Evolutionary conservation across 2,329 filamentous ascomycete genomes (phyloP), one percentile per base, ranked within the genome.

Genomic region (Penicillium sp.): DNA sequence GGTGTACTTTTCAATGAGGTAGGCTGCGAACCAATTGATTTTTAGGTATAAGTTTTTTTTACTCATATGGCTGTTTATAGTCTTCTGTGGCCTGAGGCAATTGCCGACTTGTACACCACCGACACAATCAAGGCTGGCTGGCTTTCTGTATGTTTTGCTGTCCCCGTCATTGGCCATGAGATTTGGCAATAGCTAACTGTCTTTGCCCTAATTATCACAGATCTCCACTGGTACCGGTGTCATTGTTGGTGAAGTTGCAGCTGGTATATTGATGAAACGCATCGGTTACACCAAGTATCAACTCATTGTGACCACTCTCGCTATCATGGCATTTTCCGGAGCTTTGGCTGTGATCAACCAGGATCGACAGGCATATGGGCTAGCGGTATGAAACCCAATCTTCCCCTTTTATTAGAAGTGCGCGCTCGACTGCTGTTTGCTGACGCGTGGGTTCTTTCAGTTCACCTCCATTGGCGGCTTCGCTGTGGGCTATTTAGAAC

Each of bases 51-150:
- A n/a, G n/a, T n/a, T n/a, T n/a, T n/a, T 11, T 47, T 47, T 18
- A 35, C 26, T 53, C 20, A 53, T 14, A 24, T 5, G 14, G 3
- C n/a, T 5, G 23, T 46, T 26, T n/a, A n/a, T 35, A 76, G 71
- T 7, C 68, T 77, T 12, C 68, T 79, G 12, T 78, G 76, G 72
- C 78, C 77, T 1, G 71, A 72, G 9, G 71, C 74, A n/a, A 72
- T 79, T 55, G 56, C 59, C n/a, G 62, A 65, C 16, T 63, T 79
- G n/a, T 80, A 75, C 65, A 72, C 71, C 3, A 69, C 64, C 9
- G 67, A 74, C 59, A 61, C 64, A 6, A 69, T 73, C 40, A 56
- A 71, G 46, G 71, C 77, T 56, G 76, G 75, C 51, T 74, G 75
- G 69, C 66, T 78, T 58, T 74, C 70, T 24, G 72, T 68, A 21